Percentiles rank a stretch among this genome's conserved stretches.
phyloP scores from a whole-genome alignment of 2,329 filamentous ascomycete species.

The Acarospora socialis region DNA sequence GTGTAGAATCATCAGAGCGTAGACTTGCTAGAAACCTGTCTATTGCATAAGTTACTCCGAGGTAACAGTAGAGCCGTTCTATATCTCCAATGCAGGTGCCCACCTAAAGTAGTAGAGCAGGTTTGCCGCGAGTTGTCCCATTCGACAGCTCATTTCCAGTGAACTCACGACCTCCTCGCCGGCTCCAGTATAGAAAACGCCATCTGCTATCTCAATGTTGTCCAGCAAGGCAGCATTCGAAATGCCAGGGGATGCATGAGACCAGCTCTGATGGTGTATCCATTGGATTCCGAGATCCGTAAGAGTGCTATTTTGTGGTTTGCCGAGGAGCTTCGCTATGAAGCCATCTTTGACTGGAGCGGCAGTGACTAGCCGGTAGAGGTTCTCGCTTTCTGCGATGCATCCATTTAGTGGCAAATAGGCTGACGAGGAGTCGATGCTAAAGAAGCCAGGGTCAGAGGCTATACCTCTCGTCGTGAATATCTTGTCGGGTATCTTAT shows the following conservation, averaged over 20 bases:
- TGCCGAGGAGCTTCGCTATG: background rate
- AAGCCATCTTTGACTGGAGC: background rate
- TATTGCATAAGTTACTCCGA: too few relatives aligned
- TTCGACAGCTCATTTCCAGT: slow-evolving; percentile 1
- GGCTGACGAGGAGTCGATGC: background rate
- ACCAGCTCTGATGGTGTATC: background rate
- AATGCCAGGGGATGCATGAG: background rate
- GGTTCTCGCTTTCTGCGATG: slow-evolving; percentile 1
- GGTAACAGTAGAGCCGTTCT: background rate
- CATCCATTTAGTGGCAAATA: background rate
- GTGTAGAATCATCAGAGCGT: too few relatives aligned
- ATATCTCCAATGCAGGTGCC: background rate
- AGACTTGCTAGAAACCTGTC: too few relatives aligned
- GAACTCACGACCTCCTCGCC: background rate
- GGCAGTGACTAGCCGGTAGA: background rate
- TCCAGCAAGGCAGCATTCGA: background rate
- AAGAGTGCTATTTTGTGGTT: background rate
- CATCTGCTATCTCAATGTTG: background rate
- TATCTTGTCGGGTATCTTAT: background rate
- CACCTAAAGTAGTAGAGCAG: background rate
- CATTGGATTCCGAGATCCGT: background rate
- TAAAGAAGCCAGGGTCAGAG: background rate
- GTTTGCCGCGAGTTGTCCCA: background rate
- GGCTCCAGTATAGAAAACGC: background rate
- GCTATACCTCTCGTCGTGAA: background rate